Percentiles rank a stretch among this genome's conserved stretches.
Evolutionary conservation across 106 monocot genomes (phyloP).

Genomic region (Xerophyta viscosa): DNA sequence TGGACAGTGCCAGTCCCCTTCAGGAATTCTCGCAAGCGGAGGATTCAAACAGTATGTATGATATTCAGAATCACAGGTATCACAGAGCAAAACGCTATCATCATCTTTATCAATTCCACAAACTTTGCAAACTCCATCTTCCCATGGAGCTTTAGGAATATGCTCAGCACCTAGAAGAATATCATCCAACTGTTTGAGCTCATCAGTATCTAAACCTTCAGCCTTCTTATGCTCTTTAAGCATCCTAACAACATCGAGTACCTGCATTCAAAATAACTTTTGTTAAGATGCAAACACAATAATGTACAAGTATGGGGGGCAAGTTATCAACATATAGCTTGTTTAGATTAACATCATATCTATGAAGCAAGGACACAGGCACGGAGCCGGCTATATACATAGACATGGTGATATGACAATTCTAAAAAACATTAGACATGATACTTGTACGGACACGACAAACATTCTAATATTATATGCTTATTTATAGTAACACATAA

Average conservation of each 20-base stretch:
- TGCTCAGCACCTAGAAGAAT: constrained; percentile 32
- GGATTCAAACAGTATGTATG: constrained; percentile 94
- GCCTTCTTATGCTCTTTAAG: constrained; percentile 10
- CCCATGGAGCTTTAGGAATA: constrained; percentile 97
- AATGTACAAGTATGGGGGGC: neutral
- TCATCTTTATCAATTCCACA: constrained; percentile 98
- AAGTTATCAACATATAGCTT: too few relatives aligned
- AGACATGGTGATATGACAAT: too few relatives aligned
- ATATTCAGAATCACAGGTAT: constrained; percentile 96
- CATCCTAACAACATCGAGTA: constrained; percentile 41
- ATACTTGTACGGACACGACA: too few relatives aligned
- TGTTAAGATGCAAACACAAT: neutral
- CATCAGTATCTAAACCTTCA: constrained; percentile 27
- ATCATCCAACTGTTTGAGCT: constrained; percentile 31
- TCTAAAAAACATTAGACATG: too few relatives aligned
- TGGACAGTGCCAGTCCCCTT: constrained; percentile 96
- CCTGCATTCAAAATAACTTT: constrained; percentile 31
- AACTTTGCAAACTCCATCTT: constrained; percentile 97
- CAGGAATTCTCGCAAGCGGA: constrained; percentile 79
- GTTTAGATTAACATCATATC: too few relatives aligned
- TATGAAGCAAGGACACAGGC: too few relatives aligned
- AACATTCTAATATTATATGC: too few relatives aligned
- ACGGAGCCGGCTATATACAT: too few relatives aligned
- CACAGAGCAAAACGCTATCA: constrained; percentile 89
- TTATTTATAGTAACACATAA: too few relatives aligned